These are phyloP conservation scores for Emericellopsis atlantica DNA, from an alignment of 2,329 filamentous ascomycete species.

Conservation along the genomic window DNA sequence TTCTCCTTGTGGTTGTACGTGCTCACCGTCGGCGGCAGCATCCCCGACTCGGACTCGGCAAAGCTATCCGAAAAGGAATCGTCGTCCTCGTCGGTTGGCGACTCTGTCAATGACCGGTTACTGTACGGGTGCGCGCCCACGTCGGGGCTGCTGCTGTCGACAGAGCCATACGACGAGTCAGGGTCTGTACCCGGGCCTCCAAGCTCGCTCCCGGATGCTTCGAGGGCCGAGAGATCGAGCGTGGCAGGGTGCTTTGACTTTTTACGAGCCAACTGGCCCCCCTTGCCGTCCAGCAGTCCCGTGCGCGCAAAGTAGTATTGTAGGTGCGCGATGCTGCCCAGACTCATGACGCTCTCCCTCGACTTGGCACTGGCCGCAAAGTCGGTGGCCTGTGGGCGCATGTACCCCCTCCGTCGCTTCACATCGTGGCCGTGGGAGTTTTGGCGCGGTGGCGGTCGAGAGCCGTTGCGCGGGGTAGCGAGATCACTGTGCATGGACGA, in stretches of 20 bases:
- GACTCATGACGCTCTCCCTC: constrained; percentile 86
- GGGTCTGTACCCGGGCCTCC: constrained; percentile 26
- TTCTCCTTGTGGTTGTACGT: constrained; percentile 84
- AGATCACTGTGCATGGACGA: constrained; percentile 37
- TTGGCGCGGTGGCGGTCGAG: constrained; percentile 9
- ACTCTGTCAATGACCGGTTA: constrained; percentile 27
- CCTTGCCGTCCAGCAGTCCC: constrained; percentile 85
- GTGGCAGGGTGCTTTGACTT: constrained; percentile 47
- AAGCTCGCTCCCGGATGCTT: constrained; percentile 7
- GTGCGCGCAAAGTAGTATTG: constrained; percentile 98
- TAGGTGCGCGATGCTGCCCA: constrained; percentile 92
- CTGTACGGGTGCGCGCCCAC: constrained; percentile 24
- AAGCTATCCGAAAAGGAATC: constrained; percentile 41
- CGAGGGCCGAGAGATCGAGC: constrained; percentile 44
- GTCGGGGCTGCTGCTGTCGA: constrained; percentile 44
- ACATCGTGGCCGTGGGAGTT: constrained; percentile 31
- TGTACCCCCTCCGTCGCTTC: constrained; percentile 62
- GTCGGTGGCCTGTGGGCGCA: constrained; percentile 73
- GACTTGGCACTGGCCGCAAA: constrained; percentile 86
- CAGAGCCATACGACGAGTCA: constrained; percentile 48
- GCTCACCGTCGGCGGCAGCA: constrained; percentile 94
- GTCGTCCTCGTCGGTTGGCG: constrained; percentile 28
- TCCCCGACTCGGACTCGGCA: constrained; percentile 55
- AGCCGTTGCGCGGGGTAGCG: constrained; percentile 5
- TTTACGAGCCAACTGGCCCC: constrained; percentile 69